phyloP scores from a whole-genome alignment of 371 early-diverging fungal genomes.

The Circinella umbellata region DNA sequence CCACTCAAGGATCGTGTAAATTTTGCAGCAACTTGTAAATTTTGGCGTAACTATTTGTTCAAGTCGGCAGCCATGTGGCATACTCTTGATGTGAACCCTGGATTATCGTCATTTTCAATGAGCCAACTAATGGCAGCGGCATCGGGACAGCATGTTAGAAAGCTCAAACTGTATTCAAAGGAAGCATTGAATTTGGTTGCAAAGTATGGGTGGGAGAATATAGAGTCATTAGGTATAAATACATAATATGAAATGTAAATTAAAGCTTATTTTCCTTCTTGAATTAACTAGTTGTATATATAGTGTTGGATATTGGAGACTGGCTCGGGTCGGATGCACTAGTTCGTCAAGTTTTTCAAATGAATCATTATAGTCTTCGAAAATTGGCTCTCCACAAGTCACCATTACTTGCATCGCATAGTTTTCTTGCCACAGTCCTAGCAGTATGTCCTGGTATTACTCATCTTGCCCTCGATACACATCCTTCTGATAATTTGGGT shows the following conservation, averaged over 20 bases:
- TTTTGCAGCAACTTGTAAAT: constrained; percentile 2
- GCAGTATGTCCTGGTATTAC: constrained; percentile 2
- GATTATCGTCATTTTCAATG: not conserved
- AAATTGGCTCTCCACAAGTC: constrained; percentile 8
- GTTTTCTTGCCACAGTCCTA: not conserved
- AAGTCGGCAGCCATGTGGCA: constrained; percentile 8
- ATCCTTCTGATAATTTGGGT: constrained; percentile 2
- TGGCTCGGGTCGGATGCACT: not conserved
- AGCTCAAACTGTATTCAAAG: constrained; percentile 3
- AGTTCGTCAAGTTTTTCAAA: constrained; percentile 1
- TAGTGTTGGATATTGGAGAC: constrained; percentile 1
- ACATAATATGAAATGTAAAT: not conserved
- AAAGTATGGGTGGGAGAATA: not conserved
- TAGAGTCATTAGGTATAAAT: constrained; percentile 3
- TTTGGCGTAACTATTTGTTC: constrained; percentile 1
- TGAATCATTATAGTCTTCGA: not conserved
- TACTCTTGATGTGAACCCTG: not conserved
- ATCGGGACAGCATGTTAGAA: not conserved
- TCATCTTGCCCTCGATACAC: constrained; percentile 1
- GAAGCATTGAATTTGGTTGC: constrained; percentile 2
- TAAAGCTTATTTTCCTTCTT: no score
- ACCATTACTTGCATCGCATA: not conserved
- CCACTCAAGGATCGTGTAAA: not conserved
- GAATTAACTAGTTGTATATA: not conserved
- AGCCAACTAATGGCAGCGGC: not conserved